Evolutionary conservation across 768 basidiomycete genomes (phyloP).

Genomic region (Amanita jacksonii): DNA sequence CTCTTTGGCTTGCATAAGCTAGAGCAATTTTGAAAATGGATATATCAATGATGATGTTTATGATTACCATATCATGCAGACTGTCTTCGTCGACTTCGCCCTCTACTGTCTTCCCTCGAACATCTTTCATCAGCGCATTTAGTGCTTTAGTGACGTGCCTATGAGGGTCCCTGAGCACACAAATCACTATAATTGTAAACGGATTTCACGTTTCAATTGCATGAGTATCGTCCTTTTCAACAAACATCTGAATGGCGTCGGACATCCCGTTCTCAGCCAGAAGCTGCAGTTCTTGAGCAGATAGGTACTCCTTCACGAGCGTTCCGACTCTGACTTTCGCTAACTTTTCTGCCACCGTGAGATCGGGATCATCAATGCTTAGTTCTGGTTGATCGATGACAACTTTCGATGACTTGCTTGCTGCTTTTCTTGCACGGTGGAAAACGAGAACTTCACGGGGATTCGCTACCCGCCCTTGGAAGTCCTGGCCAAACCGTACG

Average conservation of each 20-base stretch:
- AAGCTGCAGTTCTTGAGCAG: slow-evolving; percentile 88
- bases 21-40: slow-evolving; percentile 1
- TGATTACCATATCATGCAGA: slow-evolving; percentile 67
- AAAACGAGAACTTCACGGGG: slow-evolving; percentile 91
- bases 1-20: slow-evolving; percentile 68
- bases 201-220: slow-evolving; percentile 74
- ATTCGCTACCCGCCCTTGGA: slow-evolving; percentile 85
- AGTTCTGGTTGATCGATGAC: slow-evolving; percentile 69
- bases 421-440: slow-evolving; percentile 67
- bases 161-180: slow-evolving; percentile 3
- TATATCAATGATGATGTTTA: slow-evolving; percentile 13
- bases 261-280: slow-evolving; percentile 86
- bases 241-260: slow-evolving; percentile 90
- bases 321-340: slow-evolving; percentile 78
- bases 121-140: slow-evolving; percentile 55
- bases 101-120: slow-evolving; percentile 36
- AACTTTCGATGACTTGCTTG: slow-evolving; percentile 45
- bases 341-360: slow-evolving; percentile 62
- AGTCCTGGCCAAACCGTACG: slow-evolving; percentile 93
- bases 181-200: background rate
- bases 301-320: slow-evolving; percentile 85
- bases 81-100: slow-evolving; percentile 65
- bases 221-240: slow-evolving; percentile 95
- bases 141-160: slow-evolving; percentile 62
- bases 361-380: slow-evolving; percentile 67